Evolutionary conservation across 805 yeast species (phyloP).

Genomic region (Sugiyamaella smithiae): DNA sequence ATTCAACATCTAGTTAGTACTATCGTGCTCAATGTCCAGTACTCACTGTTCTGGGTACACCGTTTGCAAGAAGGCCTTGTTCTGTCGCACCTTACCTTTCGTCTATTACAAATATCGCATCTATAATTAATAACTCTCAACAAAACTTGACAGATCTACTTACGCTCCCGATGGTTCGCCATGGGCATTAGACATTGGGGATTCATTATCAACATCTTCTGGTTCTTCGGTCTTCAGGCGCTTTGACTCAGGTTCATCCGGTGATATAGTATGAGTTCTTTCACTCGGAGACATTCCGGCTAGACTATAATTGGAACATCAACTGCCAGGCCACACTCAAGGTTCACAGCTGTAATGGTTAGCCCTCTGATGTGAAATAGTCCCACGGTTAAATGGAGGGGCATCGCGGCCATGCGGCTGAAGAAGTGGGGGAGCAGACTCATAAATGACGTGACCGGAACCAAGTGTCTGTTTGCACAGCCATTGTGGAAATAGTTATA

Average conservation of each 20-base stretch:
- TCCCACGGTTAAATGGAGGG: no score
- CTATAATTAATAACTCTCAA: conserved; percentile 6
- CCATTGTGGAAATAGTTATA: no score
- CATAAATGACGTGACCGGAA: no score
- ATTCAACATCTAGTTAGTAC: conserved; percentile 17
- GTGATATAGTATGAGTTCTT: neutral
- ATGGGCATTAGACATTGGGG: neutral
- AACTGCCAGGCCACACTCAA: no score
- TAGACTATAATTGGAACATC: no score
- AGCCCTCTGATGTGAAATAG: no score
- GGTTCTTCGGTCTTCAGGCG: neutral
- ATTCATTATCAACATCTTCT: neutral
- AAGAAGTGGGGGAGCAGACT: no score
- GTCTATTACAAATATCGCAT: conserved; percentile 24
- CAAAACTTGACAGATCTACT: neutral
- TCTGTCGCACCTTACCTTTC: conserved; percentile 26
- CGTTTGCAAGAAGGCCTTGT: conserved; percentile 25
- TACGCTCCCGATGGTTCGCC: conserved; percentile 2
- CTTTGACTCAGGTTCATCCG: neutral
- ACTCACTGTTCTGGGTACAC: conserved; percentile 23
- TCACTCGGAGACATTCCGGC: neutral
- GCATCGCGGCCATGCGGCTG: no score
- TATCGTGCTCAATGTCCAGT: neutral
- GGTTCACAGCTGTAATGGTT: no score
- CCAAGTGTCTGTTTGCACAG: no score